phyloP scores from a whole-genome alignment of 2,329 filamentous ascomycete genomes.

The Tolypocladium tropicale region DNA sequence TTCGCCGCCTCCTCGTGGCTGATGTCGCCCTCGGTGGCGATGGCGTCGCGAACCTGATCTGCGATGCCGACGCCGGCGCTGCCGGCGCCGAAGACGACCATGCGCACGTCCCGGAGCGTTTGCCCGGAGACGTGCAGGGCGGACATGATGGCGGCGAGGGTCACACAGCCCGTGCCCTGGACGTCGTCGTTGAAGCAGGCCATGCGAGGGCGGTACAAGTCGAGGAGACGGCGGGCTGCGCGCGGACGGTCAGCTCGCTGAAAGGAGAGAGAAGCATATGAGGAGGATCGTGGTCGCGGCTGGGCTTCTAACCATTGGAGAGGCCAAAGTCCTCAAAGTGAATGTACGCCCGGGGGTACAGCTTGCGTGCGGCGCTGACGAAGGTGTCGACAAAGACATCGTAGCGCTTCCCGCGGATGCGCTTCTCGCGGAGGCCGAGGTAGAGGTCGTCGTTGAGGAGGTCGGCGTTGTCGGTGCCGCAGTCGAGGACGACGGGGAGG shows the following conservation, averaged over 20 bases:
- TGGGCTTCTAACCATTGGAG: slow-evolving; percentile 53
- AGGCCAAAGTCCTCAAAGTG: slow-evolving; percentile 88
- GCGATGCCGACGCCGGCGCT: slow-evolving; percentile 79
- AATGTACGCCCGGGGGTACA: slow-evolving; percentile 72
- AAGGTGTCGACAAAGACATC: slow-evolving; percentile 70
- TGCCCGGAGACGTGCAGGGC: slow-evolving; percentile 59
- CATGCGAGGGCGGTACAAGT: slow-evolving; percentile 62
- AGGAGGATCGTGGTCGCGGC: too few species aligned
- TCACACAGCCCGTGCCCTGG: slow-evolving; percentile 81
- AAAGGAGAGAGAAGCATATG: not conserved
- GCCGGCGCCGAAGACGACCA: slow-evolving; percentile 72
- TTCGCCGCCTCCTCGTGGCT: slow-evolving; percentile 63
- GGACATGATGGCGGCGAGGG: slow-evolving; percentile 71
- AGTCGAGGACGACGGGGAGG: slow-evolving; percentile 74
- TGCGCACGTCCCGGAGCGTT: slow-evolving; percentile 55
- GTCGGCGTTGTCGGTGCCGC: slow-evolving; percentile 71
- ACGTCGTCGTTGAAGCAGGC: slow-evolving; percentile 89
- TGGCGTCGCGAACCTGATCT: slow-evolving; percentile 73
- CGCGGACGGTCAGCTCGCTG: not conserved
- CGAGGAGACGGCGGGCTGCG: slow-evolving; percentile 59
- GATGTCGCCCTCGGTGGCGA: slow-evolving; percentile 56
- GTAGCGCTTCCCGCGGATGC: slow-evolving; percentile 62
- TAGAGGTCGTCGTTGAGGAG: slow-evolving; percentile 71
- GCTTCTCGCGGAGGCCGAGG: slow-evolving; percentile 58
- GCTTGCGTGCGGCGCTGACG: slow-evolving; percentile 53